phyloP scores from a whole-genome alignment of 371 early-diverging fungal species.

The Apophysomyces ossiformis region DNA sequence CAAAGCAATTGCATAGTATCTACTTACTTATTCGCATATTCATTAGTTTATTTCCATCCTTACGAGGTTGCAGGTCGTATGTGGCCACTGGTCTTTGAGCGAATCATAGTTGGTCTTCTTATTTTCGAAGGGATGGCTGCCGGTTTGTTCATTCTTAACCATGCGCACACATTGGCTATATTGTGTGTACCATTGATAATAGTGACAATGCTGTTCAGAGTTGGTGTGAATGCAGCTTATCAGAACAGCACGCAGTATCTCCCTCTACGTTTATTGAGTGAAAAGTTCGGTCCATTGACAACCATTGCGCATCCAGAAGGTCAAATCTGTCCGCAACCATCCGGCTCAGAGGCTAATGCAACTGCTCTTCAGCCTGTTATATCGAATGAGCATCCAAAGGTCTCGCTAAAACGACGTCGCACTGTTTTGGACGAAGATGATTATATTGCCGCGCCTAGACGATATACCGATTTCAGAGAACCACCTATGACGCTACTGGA shows the following conservation, averaged over 20 bases:
- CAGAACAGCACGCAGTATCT: slow-evolving; percentile 56
- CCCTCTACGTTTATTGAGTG: slow-evolving; percentile 47
- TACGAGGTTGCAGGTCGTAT: slow-evolving; percentile 83
- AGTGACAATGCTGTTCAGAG: slow-evolving; percentile 59
- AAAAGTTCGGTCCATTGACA: slow-evolving; percentile 47
- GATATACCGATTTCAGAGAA: slow-evolving; percentile 67
- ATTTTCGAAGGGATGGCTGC: slow-evolving; percentile 82
- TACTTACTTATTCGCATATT: background rate
- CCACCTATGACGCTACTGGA: slow-evolving; percentile 76
- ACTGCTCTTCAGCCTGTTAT: slow-evolving; percentile 17
- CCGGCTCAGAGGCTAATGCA: background rate
- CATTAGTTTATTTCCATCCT: slow-evolving; percentile 71
- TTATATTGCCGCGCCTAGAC: slow-evolving; percentile 65
- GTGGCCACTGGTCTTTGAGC: slow-evolving; percentile 75
- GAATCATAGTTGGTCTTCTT: slow-evolving; percentile 73
- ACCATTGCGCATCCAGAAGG: slow-evolving; percentile 19
- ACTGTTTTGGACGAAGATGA: slow-evolving; percentile 71
- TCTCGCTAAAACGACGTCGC: slow-evolving; percentile 31
- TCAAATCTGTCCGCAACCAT: background rate
- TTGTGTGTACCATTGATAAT: slow-evolving; percentile 55
- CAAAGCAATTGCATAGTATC: background rate
- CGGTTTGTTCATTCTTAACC: slow-evolving; percentile 71
- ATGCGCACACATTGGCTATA: slow-evolving; percentile 51
- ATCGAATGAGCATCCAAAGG: slow-evolving; percentile 4
- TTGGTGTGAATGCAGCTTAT: slow-evolving; percentile 61